A percentile compares a stretch with the other conserved stretches of the same genome.
These are phyloP conservation scores for Termitomyces sp. DNA, from an alignment of 768 basidiomycete genomes.

Conservation along the genomic window DNA sequence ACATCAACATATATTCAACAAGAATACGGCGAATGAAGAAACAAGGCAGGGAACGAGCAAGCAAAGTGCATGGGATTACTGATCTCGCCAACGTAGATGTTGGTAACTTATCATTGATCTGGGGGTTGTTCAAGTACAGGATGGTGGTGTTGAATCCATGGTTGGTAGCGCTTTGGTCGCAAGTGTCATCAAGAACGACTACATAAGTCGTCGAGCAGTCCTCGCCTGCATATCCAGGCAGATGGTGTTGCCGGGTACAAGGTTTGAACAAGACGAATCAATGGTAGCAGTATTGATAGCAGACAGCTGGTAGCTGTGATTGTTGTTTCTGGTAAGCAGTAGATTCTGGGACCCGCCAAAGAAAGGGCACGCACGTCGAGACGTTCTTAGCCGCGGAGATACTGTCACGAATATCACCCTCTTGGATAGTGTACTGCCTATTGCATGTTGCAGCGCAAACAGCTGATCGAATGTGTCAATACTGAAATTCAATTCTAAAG, in stretches of 20 bases:
- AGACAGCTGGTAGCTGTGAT: conserved; percentile 69
- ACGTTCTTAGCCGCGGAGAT: conserved; percentile 63
- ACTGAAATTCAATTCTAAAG: background rate
- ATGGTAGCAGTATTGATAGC: conserved; percentile 53
- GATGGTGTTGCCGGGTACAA: conserved; percentile 45
- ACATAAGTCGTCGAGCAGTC: conserved; percentile 67
- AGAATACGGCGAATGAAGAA: background rate
- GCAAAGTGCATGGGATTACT: conserved; percentile 21
- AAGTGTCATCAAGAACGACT: conserved; percentile 56
- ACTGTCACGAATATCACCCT: conserved; percentile 62
- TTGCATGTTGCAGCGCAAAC: conserved; percentile 44
- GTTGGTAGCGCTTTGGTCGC: conserved; percentile 43
- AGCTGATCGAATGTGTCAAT: conserved; percentile 19
- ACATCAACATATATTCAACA: background rate
- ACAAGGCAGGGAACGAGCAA: too few species aligned
- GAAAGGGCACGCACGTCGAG: conserved; percentile 50
- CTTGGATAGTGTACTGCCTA: conserved; percentile 57
- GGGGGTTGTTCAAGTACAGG: conserved; percentile 72
- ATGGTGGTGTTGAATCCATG: conserved; percentile 50
- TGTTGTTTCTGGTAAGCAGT: conserved; percentile 7
- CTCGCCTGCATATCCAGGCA: conserved; percentile 61
- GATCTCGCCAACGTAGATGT: conserved; percentile 79
- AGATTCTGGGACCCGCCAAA: background rate
- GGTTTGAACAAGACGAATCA: conserved; percentile 57
- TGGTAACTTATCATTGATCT: conserved; percentile 53